Conservation (phyloP, 2,329 filamentous ascomycete genomes). For the Didymella pinodella region DNA sequence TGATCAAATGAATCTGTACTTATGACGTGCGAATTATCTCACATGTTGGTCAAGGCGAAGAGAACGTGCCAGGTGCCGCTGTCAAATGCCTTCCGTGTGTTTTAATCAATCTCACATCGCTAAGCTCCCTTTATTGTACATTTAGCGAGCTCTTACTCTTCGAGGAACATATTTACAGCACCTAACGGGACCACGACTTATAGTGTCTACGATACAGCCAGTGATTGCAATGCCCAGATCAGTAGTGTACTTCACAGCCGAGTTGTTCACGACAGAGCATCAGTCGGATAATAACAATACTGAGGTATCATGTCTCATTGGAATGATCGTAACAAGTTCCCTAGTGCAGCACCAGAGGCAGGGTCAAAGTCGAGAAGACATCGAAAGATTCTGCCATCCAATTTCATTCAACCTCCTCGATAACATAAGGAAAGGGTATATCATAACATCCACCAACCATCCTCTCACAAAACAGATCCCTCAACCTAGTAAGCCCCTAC, state of each 20-base stretch:
- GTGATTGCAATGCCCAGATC: not conserved
- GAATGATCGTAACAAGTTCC: too few relatives aligned
- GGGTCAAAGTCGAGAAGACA: not conserved
- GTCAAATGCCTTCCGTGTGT: not conserved
- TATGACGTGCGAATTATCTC: conserved; percentile 8
- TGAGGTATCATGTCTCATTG: too few relatives aligned
- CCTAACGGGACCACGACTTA: too few relatives aligned
- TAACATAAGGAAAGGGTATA: conserved; percentile 12
- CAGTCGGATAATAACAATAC: not conserved
- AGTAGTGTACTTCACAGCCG: not conserved
- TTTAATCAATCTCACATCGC: not conserved
- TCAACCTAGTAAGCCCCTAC: conserved; percentile 12
- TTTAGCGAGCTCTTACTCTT: not conserved
- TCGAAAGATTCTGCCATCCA: not conserved
- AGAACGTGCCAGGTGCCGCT: not conserved
- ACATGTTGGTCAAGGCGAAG: not conserved
- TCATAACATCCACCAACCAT: not conserved
- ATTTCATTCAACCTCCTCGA: not conserved
- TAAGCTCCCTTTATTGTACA: not conserved
- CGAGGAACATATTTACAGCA: too few relatives aligned
- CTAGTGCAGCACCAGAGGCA: too few relatives aligned
- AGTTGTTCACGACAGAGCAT: not conserved
- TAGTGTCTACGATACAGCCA: not conserved
- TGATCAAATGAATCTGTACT: not conserved
- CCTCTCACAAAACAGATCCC: not conserved